phyloP scores from a whole-genome alignment of 495 filamentous ascomycete genomes.

The Glutinoglossum americanum region DNA sequence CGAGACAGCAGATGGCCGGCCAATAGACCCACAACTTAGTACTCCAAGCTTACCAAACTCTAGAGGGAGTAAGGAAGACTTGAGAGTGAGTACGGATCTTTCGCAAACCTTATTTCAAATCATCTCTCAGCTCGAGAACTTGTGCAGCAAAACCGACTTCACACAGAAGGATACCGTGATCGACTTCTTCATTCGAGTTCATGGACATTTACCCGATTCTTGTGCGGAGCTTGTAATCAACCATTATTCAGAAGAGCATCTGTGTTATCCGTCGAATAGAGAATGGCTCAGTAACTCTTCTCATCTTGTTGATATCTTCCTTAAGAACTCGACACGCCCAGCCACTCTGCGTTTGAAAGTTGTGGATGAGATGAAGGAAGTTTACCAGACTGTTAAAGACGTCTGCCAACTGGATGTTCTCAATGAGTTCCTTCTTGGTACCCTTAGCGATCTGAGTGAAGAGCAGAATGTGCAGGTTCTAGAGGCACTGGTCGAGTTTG shows the following conservation, averaged over 20 bases:
- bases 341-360: conserved; percentile 39
- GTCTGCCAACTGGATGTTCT: conserved; percentile 21
- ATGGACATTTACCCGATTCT: conserved; percentile 32
- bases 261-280: conserved; percentile 47
- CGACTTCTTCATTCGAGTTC: conserved; percentile 43
- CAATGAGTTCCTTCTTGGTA: conserved; percentile 20
- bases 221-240: conserved; percentile 34
- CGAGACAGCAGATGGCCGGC: conserved; percentile 13
- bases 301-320: conserved; percentile 40
- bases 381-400: conserved; percentile 28
- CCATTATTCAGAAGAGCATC: conserved; percentile 35
- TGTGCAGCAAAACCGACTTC: conserved; percentile 25
- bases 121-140: conserved; percentile 19
- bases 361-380: conserved; percentile 40
- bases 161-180: conserved; percentile 40
- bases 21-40: conserved; percentile 16
- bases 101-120: conserved; percentile 13
- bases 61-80: conserved; percentile 9
- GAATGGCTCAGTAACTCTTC: conserved; percentile 44
- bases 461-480: conserved; percentile 32
- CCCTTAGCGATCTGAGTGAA: conserved; percentile 22
- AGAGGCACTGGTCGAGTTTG: conserved; percentile 27
- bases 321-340: conserved; percentile 37
- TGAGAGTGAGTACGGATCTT: conserved; percentile 10
- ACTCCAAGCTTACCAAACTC: neutral